Evolutionary conservation across 73 alveolate species (phyloP).

Genomic region (Paraurostyla sp.): DNA sequence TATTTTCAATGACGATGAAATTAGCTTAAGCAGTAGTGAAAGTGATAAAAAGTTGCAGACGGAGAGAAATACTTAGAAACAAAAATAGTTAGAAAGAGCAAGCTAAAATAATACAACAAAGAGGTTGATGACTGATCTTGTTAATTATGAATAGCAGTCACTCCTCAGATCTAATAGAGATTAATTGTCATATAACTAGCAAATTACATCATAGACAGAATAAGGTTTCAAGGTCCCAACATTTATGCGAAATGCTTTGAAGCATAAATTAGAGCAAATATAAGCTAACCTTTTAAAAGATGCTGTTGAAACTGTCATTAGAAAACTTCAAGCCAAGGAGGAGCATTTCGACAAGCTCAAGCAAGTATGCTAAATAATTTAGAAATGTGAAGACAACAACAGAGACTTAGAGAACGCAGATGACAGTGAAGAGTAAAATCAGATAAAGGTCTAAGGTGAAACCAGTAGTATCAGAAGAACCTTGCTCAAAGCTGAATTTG

Average conservation of each 20-base stretch:
- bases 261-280: background rate
- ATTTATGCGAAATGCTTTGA: slow-evolving; percentile 35
- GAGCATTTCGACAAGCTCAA: slow-evolving; percentile 38
- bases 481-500: slow-evolving; percentile 2
- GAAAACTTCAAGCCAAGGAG: slow-evolving; percentile 2
- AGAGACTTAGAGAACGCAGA: no score
- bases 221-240: background rate
- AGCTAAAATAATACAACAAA: background rate
- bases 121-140: background rate
- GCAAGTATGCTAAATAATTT: slow-evolving; percentile 6
- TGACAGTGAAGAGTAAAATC: no score
- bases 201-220: no score
- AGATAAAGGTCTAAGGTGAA: no score
- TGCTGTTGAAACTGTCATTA: slow-evolving; percentile 23
- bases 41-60: no score
- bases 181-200: no score
- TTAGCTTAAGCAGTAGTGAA: no score
- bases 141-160: background rate
- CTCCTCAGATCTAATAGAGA: no score
- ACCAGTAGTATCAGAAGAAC: background rate
- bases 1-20: no score
- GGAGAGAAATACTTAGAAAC: background rate
- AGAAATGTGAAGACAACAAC: slow-evolving; percentile 15
- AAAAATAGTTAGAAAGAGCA: background rate
- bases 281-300: slow-evolving; percentile 32